Conservation (phyloP, 768 basidiomycete genomes). For the Artomyces pyxidatus region DNA sequence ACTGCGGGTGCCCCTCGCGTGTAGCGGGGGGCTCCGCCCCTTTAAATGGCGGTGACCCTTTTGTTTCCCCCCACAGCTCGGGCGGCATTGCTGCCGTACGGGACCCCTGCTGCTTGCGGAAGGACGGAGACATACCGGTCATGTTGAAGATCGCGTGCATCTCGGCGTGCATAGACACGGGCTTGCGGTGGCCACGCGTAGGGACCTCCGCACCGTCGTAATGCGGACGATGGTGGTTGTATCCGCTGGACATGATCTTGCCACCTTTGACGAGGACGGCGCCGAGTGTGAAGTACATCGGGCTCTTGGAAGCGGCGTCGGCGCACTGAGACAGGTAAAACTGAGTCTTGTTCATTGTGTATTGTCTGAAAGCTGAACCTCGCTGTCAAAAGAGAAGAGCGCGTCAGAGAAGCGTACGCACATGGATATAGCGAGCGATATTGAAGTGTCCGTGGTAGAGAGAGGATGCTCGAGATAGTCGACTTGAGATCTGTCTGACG, state of each 20-base stretch:
- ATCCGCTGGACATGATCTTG: slow-evolving; percentile 43
- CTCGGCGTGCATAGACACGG: slow-evolving; percentile 50
- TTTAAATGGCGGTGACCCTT: slow-evolving; percentile 9
- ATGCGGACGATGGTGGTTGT: slow-evolving; percentile 47
- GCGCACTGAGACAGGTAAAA: slow-evolving; percentile 44
- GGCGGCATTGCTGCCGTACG: slow-evolving; percentile 20
- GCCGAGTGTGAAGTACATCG: slow-evolving; percentile 42
- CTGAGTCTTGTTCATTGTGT: slow-evolving; percentile 42
- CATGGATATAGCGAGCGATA: no score
- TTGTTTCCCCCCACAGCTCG: slow-evolving; percentile 17
- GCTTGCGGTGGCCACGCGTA: slow-evolving; percentile 33
- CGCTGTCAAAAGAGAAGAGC: no score
- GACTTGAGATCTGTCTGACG: no score
- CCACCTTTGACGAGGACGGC: slow-evolving; percentile 46
- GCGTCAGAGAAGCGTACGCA: no score
- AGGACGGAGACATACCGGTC: slow-evolving; percentile 41
- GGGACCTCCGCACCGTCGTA: slow-evolving; percentile 39
- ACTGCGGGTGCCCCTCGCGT: slow-evolving; percentile 13
- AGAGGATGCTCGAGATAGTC: no score
- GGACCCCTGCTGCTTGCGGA: slow-evolving; percentile 38
- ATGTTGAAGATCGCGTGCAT: slow-evolving; percentile 51
- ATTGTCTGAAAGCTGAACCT: no score
- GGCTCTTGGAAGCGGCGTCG: slow-evolving; percentile 41
- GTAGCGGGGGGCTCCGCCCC: slow-evolving; percentile 13
- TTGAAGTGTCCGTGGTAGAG: no score